Percentiles rank a stretch among this genome's conserved stretches.
phyloP scores from a whole-genome alignment of 176 grass and related monocot species.

The Phyllostachys edulis region DNA sequence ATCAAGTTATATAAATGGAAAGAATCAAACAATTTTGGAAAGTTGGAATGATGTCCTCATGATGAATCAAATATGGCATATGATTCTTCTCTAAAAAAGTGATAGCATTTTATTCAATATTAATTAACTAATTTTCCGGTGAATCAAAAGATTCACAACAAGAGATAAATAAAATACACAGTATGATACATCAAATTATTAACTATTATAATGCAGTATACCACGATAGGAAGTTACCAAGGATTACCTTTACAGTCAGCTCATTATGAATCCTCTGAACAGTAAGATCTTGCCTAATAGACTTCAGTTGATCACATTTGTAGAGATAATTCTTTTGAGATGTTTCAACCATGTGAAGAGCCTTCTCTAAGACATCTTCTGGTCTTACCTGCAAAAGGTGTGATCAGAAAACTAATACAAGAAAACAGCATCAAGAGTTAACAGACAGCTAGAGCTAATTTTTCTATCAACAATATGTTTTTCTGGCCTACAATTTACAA shows the following conservation, averaged over 20 bases:
- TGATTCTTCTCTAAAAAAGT: neutral
- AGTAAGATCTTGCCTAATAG: conserved; percentile 94
- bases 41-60: neutral
- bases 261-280: conserved; percentile 90
- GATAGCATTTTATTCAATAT: neutral
- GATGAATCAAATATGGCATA: neutral
- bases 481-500: conserved; percentile 35
- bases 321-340: conserved; percentile 91
- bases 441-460: neutral
- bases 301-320: conserved; percentile 96
- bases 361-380: conserved; percentile 92
- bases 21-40: conserved; percentile 3
- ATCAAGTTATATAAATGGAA: neutral
- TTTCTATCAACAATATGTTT: conserved; percentile 3
- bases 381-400: conserved; percentile 70
- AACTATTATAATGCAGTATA: conserved; percentile 9
- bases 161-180: neutral
- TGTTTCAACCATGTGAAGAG: conserved; percentile 80
- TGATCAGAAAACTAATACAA: conserved; percentile 32
- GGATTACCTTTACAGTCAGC: conserved; percentile 76
- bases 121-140: conserved; percentile 23
- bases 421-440: neutral
- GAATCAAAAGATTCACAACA: conserved; percentile 13
- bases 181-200: neutral
- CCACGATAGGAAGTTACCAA: conserved; percentile 15